Base-by-base conservation (phyloP, 345 rosid genomes). In the Ceriops tagal region DNA sequence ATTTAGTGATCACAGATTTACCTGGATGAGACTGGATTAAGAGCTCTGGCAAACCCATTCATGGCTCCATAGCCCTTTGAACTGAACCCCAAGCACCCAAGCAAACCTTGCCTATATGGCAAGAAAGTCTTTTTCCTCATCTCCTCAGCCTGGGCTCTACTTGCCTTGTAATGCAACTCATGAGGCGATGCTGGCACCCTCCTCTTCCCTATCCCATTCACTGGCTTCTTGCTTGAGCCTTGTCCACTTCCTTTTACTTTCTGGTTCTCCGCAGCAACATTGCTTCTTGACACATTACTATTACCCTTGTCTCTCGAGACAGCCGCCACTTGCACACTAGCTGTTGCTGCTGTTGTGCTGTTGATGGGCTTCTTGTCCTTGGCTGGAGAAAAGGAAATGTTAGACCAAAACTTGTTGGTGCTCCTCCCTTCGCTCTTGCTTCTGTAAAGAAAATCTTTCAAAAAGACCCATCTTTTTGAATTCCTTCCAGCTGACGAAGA, bases 51-150 rank as follows among this genome's bases (percentile, higher is more conserved):
- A 57, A 92, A 82, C 5, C 96, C 97, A 81, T 89, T 95, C 73
- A 95, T 83, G 61, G 92, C 96, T 63, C 99, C 93, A 75, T 92
- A 92, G 10, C 99, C 96, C 75, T 92, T 95, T 1, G 99, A 95
- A 74, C 93, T 95, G 60, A 95, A 95, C 62, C 99, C 99, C 74
- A 95, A 68, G 75, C 99, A 95, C 2, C 99, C 99, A 26, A 95
- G 85, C 64, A 95, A 71, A 0, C 99, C 98, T 78, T 95, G 96
- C 66, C 93, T 84, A 77, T 95, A 95, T 22, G 99, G 99, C 81
- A 95, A 83, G 68, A 81, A 92, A 0, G 99, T 95, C 81, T 84
- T 92, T 89, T 88, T 95, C 86, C 86, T 95, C 96, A 95, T 76
- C 83, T 92, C 99, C 77, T 92, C 98, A 16, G 96, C 93, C 35